These are phyloP conservation scores for Lipomyces yamadae DNA, from an alignment of 805 yeast species.

Conservation along the genomic window DNA sequence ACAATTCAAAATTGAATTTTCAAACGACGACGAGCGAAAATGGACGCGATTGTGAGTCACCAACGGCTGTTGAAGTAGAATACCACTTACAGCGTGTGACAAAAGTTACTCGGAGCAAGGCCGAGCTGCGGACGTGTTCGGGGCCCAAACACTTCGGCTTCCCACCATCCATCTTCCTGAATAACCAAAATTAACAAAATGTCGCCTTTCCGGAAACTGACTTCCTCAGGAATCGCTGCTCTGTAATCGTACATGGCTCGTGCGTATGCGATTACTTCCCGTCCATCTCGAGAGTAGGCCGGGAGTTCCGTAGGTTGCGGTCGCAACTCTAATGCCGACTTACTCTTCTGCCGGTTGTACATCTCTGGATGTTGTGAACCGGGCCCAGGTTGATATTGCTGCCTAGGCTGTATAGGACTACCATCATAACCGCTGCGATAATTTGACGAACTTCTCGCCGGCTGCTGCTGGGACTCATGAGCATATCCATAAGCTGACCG, in stretches of 20 bases:
- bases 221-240: slow-evolving; percentile 65
- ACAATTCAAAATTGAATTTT: background rate
- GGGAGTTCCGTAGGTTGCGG: slow-evolving; percentile 32
- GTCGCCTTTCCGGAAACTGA: slow-evolving; percentile 64
- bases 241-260: slow-evolving; percentile 63
- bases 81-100: slow-evolving; percentile 27
- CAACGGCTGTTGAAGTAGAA: too few species aligned
- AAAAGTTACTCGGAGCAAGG: slow-evolving; percentile 66
- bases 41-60: too few species aligned
- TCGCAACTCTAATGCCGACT: slow-evolving; percentile 34
- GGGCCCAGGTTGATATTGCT: background rate
- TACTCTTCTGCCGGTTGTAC: slow-evolving; percentile 29
- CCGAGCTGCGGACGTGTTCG: slow-evolving; percentile 51
- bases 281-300: slow-evolving; percentile 50
- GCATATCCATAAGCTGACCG: slow-evolving; percentile 27
- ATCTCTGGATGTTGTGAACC: slow-evolving; percentile 1
- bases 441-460: slow-evolving; percentile 17
- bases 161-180: slow-evolving; percentile 81
- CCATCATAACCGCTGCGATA: slow-evolving; percentile 12
- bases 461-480: slow-evolving; percentile 22
- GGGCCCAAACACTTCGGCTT: slow-evolving; percentile 57
- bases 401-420: background rate
- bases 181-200: slow-evolving; percentile 56
- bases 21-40: too few species aligned
- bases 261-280: slow-evolving; percentile 56